Conservation (phyloP, 2,329 filamentous ascomycete genomes). For the Cryphonectria naterciae region DNA sequence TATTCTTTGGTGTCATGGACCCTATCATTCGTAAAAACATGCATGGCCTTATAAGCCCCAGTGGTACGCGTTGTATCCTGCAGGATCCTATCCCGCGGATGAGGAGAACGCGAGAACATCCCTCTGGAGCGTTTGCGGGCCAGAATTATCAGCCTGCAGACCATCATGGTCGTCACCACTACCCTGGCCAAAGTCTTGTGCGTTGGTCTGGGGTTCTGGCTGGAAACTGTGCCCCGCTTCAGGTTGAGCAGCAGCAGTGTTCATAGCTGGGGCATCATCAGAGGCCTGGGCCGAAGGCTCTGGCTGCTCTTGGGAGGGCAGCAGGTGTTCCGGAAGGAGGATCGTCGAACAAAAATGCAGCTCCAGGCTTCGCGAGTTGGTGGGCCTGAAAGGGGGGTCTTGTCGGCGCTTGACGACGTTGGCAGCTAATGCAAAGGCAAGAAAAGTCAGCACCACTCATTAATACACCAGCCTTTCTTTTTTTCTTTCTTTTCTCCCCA, state of each 20-base stretch:
- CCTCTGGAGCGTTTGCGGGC: background rate
- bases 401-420: constrained; percentile 53
- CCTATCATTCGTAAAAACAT: background rate
- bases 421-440: constrained; percentile 37
- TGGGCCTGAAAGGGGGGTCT: constrained; percentile 55
- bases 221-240: background rate
- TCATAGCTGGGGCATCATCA: background rate
- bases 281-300: background rate
- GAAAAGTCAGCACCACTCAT: constrained; percentile 24
- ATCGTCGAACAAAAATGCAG: constrained; percentile 50
- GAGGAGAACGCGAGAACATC: background rate
- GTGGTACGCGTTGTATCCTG: background rate
- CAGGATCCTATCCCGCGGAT: background rate
- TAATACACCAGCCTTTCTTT: background rate
- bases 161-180: background rate
- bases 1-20: background rate
- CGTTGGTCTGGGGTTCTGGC: background rate
- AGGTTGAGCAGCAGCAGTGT: background rate
- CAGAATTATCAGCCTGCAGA: background rate
- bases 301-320: constrained; percentile 6
- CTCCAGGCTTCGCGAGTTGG: constrained; percentile 51
- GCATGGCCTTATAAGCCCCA: background rate
- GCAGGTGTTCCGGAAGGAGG: constrained; percentile 38
- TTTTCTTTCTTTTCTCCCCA: no score
- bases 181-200: background rate